Evolutionary conservation across 2,329 filamentous ascomycete species (phyloP), one percentile per base, ranked within the genome.

Genomic region (Lachnellula subtilissima): DNA sequence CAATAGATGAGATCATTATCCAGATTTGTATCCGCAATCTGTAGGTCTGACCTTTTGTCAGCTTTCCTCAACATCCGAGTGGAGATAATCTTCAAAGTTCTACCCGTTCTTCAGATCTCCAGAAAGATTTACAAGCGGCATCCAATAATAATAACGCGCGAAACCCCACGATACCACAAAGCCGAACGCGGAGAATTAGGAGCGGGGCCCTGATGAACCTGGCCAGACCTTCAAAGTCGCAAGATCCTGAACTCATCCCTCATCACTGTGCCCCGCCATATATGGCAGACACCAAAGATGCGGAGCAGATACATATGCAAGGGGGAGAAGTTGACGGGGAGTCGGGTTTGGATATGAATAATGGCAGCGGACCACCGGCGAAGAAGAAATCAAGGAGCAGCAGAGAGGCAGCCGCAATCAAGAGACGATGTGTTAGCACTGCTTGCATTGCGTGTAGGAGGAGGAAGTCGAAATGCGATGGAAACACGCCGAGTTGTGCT

Each of bases 381-480:
- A 69, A 65, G 60, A 68, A 68, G 56, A 69, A 66, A 53, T 65
- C 67, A 50, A 64, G 65, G 50, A 67, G 55, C 35, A 66, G 63
- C 51, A 59, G 64, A 43, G 68, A 70, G 52, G 63, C 57, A 15
- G 67, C 67, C 6, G 61, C 63, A 6, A 68, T 64, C 46, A 92
- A 92, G 71, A 79, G 89, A 61, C 81, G 88, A 64, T 92, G 89
- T 71, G 87, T 93, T 56, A 91, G 87, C 73, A 92, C 87, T n/a
- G 89, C 89, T 9, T 93, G 89, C 69, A 84, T 92, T 67, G 88
- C 89, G 17, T 93, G 89, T 70, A 82, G 89, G 19, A 85, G 84
- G 69, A 79, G 89, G 61, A 93, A 93, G 68, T 89, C 86, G 48
- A 93, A 92, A 80, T 97, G 93, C 72, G 93, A 97, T 72, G 93